Evolutionary conservation across 225 moss, liverwort and hornwort genomes (phyloP).

Genomic region (Neckera pumila): DNA sequence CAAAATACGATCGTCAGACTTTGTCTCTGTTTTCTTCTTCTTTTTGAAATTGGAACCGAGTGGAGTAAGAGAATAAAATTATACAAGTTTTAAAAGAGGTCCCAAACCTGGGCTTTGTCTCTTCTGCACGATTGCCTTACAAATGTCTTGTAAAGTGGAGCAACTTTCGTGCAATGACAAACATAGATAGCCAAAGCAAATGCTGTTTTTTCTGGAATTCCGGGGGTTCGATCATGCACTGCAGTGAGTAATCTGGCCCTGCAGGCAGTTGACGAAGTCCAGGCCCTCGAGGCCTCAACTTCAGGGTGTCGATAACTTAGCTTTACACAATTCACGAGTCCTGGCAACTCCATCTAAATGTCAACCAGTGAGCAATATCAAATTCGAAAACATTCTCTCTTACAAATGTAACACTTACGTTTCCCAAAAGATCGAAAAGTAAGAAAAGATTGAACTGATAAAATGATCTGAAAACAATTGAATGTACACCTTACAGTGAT

Average conservation of each 20-base stretch:
- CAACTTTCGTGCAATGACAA: not conserved
- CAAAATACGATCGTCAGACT: not conserved
- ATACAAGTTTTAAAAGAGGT: not conserved
- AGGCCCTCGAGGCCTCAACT: too few relatives aligned
- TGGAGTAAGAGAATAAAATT: not conserved
- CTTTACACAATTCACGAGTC: not conserved
- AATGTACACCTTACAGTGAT: not conserved
- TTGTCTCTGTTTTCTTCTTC: not conserved
- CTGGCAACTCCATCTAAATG: not conserved
- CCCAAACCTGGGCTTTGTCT: not conserved
- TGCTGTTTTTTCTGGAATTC: not conserved
- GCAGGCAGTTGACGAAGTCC: not conserved
- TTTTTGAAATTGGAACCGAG: not conserved
- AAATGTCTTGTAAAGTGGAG: not conserved
- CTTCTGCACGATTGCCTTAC: not conserved
- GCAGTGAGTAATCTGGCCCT: not conserved
- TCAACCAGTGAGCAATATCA: not conserved
- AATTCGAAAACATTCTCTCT: not conserved
- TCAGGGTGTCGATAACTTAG: not conserved
- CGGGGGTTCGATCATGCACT: not conserved
- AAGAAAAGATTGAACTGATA: not conserved
- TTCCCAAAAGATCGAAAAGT: not conserved
- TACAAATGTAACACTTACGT: not conserved
- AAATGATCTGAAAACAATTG: not conserved
- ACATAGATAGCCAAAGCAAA: not conserved